phyloP scores from a whole-genome alignment of 2,329 filamentous ascomycete species.

The Scytalidium sp. region DNA sequence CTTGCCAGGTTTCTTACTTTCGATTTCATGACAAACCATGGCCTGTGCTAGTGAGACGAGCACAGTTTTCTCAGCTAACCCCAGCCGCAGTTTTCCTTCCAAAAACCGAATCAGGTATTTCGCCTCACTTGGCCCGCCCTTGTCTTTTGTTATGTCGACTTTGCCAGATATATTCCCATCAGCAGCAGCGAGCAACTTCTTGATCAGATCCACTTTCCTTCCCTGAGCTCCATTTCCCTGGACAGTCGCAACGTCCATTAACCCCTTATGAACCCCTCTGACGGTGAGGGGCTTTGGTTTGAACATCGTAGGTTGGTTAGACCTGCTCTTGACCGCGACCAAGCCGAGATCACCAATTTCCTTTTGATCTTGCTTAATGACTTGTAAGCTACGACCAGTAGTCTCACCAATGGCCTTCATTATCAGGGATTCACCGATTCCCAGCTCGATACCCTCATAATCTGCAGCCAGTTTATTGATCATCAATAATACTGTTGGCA shows the following conservation, averaged over 20 bases:
- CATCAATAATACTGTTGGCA: conserved; percentile 91
- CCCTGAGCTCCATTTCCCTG: conserved; percentile 85
- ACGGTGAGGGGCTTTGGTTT: conserved; percentile 91
- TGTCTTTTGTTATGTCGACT: conserved; percentile 87
- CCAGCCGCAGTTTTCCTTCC: conserved; percentile 89
- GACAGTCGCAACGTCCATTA: conserved; percentile 85
- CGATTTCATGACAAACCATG: conserved; percentile 77
- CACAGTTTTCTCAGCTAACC: conserved; percentile 88
- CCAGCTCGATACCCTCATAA: conserved; percentile 92
- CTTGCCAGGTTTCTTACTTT: conserved; percentile 59
- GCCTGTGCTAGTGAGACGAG: conserved; percentile 88
- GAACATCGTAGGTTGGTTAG: conserved; percentile 97
- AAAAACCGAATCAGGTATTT: conserved; percentile 92
- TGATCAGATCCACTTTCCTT: conserved; percentile 90
- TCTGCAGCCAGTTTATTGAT: conserved; percentile 97
- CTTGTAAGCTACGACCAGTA: conserved; percentile 80
- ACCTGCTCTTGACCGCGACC: conserved; percentile 92
- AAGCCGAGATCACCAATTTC: conserved; percentile 94
- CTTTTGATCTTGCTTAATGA: conserved; percentile 94
- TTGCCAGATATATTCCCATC: conserved; percentile 73
- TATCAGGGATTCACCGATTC: conserved; percentile 97
- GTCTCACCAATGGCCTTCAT: conserved; percentile 98
- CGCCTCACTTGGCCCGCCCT: conserved; percentile 89
- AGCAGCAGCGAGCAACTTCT: conserved; percentile 90
- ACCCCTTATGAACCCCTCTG: conserved; percentile 77